Evolutionary conservation across 148 eudicot species (phyloP), one percentile per base, ranked within the genome.

Genomic region (Suaeda aralocaspica): DNA sequence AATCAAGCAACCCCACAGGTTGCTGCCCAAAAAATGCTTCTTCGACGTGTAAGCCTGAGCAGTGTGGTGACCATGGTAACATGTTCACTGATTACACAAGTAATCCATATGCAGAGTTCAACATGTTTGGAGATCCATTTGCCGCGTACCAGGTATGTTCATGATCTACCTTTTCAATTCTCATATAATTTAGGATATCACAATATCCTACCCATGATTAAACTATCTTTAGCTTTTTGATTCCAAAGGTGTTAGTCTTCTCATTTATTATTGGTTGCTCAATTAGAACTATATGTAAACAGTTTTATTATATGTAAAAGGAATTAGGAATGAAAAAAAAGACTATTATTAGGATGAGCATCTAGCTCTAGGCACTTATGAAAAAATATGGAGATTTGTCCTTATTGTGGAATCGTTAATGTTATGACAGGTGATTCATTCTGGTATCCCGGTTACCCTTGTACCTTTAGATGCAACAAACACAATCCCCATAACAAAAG

Each of bases 51-150:
- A 75, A 67, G 72, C 88, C 87, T 55, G 69, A 26, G 49, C 87
- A 83, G 55, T 92, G 97, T 75, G 87, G 92, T 5, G 83, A 86
- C 53, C 82, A 18, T 46, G 98, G 98, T 22, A 93, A 93, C 68
- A 24, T 93, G 59, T 87, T 79, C 77, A 87, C 92, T 9, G 90
- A 74, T 75, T 85, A 85, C 76, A 79, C 79, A 10, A 81, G 85
- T 33, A 93, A 93, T 72, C 96, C 96, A 30, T 90, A 87, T 70
- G 92, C 96, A 24, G 98, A 93, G 77, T 93, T 84, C 79, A 93
- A 93, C 67, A 67, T 93, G 25, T 93, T 88, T 68, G 84, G 77
- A 46, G 98, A 93, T 77, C 98, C 98, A 44, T 93, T 93, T 84
- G 96, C 96, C 64, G 96, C 98, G 16, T 88, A 87, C 69, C 89